A percentile compares a stretch with the other conserved stretches of the same genome.
Evolutionary conservation across 495 filamentous ascomycete species (phyloP).

Genomic region (Penicillium longicatenatum): DNA sequence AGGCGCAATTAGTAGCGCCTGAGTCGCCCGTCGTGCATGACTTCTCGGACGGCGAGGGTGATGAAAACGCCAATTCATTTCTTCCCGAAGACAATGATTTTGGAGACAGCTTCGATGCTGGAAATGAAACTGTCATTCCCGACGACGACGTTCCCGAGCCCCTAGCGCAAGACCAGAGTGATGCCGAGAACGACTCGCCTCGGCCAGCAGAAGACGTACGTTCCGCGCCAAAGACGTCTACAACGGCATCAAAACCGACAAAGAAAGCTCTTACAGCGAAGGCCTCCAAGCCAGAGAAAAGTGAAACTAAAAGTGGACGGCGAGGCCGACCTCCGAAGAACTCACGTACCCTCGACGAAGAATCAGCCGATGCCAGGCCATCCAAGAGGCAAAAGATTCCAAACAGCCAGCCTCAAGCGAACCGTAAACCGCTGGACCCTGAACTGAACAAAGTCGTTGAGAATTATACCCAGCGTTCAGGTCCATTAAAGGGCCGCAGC

Average conservation of each 20-base stretch:
- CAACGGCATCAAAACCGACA: conserved; percentile 14
- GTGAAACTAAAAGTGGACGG: conserved; percentile 27
- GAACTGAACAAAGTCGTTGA: conserved; percentile 45
- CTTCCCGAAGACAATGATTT: conserved; percentile 31
- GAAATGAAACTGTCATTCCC: conserved; percentile 27
- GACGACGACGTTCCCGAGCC: conserved; percentile 39
- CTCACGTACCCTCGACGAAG: conserved; percentile 22
- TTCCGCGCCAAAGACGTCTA: conserved; percentile 10
- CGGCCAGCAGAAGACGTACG: conserved; percentile 7
- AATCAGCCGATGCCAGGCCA: conserved; percentile 29
- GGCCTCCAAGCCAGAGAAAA: conserved; percentile 13
- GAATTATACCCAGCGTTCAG: conserved; percentile 45
- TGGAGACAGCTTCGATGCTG: conserved; percentile 29
- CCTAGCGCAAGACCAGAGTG: conserved; percentile 57
- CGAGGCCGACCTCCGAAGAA: conserved; percentile 39
- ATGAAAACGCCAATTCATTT: conserved; percentile 38
- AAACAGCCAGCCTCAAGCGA: conserved; percentile 7
- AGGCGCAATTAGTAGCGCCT: conserved; percentile 11
- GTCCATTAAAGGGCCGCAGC: conserved; percentile 56
- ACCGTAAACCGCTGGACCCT: conserved; percentile 30
- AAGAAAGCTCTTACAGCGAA: conserved; percentile 19
- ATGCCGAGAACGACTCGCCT: conserved; percentile 54
- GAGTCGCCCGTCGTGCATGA: conserved; percentile 20
- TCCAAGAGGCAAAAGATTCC: conserved; percentile 40
- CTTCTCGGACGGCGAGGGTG: conserved; percentile 43